Conservation (phyloP, 2,329 filamentous ascomycete species). For the Trichoderma atroviride region DNA sequence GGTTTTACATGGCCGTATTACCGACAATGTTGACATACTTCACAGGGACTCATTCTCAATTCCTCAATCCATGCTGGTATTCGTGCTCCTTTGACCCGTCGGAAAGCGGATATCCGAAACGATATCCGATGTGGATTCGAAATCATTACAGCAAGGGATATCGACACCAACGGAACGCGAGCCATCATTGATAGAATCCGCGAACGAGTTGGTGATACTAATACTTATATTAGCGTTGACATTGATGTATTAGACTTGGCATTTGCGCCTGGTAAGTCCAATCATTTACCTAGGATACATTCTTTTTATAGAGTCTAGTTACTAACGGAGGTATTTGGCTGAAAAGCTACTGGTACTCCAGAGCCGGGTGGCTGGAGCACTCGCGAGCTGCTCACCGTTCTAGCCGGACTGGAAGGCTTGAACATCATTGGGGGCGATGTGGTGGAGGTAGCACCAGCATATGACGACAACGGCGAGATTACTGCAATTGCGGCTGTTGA, state of each 20-base stretch:
- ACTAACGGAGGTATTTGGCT: background rate
- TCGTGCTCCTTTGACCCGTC: constrained; percentile 69
- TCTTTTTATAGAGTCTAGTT: background rate
- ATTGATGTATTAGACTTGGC: constrained; percentile 78
- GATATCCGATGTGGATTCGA: constrained; percentile 33
- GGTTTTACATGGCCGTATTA: background rate
- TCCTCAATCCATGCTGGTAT: constrained; percentile 76
- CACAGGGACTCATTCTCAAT: constrained; percentile 62
- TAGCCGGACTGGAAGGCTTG: constrained; percentile 74
- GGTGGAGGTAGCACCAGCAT: constrained; percentile 81
- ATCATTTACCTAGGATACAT: background rate
- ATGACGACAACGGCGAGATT: constrained; percentile 75
- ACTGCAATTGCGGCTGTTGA: constrained; percentile 80
- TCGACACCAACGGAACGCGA: constrained; percentile 73
- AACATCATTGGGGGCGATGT: constrained; percentile 84
- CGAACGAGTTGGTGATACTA: constrained; percentile 67
- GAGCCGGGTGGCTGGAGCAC: constrained; percentile 87
- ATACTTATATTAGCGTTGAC: constrained; percentile 74
- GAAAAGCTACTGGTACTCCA: constrained; percentile 73
- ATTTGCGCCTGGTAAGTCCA: constrained; percentile 31
- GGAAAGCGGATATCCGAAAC: constrained; percentile 30
- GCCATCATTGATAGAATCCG: constrained; percentile 70
- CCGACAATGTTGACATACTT: background rate
- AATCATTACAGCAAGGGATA: constrained; percentile 51
- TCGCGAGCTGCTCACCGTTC: constrained; percentile 75